Evolutionary conservation across 2,329 filamentous ascomycete species (phyloP), one percentile per base, ranked within the genome.

Genomic region (Emmonsiellopsis sp.): DNA sequence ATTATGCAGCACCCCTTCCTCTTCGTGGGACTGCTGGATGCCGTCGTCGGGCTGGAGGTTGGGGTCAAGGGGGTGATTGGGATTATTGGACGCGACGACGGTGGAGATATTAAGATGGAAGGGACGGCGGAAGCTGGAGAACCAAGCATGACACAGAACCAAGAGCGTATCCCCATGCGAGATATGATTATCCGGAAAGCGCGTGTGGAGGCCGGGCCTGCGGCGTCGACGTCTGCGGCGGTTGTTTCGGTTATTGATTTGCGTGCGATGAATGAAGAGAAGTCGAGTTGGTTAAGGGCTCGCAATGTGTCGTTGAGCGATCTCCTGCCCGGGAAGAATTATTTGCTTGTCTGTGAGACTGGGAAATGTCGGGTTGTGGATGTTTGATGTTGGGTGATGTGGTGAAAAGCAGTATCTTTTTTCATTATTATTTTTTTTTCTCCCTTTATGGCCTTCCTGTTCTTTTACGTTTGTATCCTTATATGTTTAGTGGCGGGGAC

Each of bases 1-100:
- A 84, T 95, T 60, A 77, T 94, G 64, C 90, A 97, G 68, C 90
- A 97, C 62, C 90, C 93, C 0, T 95, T 93, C 77, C 77, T 97
- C 2, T 97, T 94, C 70, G 85, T 88, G 0, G 87, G 87, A 3
- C 77, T 97, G 61, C 77, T 97, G 61, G 80, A 82, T 3, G 80
- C 80, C 0, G 82, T 97, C 2, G 88, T 95, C 8, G 82, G 84
- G 1, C 81, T 85, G 3, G 81, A 85, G 55, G 70, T 95, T 2
- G 90, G 90, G 0, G 78, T 84, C 2, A 78, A 78, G 52, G 78
- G 78, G 14, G 66, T 83, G 2, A 77, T 85, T 8, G 72, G 84
- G 5, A 73, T 78, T 1, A 75, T 79, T 7, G 70, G 74, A 43
- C 76, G 61, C 0, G 54, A 63, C 6, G 60, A 63, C 6, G 3